These are phyloP conservation scores for Geosmithia putterillii DNA, from an alignment of 2,329 filamentous ascomycete species.

Conservation along the genomic window DNA sequence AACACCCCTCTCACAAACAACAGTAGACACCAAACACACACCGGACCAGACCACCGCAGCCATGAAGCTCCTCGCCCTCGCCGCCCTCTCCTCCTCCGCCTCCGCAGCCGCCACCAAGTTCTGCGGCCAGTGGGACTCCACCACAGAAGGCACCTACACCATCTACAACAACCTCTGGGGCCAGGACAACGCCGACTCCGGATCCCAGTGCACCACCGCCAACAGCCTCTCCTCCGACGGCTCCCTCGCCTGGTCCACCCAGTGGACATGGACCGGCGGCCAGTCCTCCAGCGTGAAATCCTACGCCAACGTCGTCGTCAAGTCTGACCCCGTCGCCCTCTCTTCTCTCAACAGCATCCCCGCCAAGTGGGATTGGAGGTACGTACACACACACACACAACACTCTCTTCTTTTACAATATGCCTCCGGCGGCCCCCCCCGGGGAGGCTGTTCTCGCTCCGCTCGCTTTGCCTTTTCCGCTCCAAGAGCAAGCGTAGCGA, in stretches of 20 bases:
- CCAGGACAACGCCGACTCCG: conserved; percentile 14
- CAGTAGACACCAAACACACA: too few species aligned
- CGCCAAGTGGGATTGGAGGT: conserved; percentile 19
- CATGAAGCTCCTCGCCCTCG: not conserved
- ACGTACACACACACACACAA: conserved; percentile 2
- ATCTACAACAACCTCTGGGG: conserved; percentile 31
- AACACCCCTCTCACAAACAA: not conserved
- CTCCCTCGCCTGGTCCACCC: conserved; percentile 23
- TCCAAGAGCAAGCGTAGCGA: too few species aligned
- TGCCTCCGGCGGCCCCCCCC: too few species aligned
- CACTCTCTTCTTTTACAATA: too few species aligned
- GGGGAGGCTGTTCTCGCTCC: too few species aligned
- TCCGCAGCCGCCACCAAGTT: not conserved
- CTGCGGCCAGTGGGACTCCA: conserved; percentile 12
- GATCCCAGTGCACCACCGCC: conserved; percentile 24
- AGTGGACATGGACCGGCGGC: conserved; percentile 25
- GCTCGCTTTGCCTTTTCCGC: too few species aligned
- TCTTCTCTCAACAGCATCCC: conserved; percentile 17
- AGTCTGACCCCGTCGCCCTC: conserved; percentile 14
- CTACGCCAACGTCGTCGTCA: conserved; percentile 26
- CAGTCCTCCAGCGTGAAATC: conserved; percentile 26
- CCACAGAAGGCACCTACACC: conserved; percentile 9
- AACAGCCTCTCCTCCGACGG: conserved; percentile 16
- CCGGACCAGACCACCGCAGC: not conserved
- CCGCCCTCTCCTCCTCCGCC: not conserved